Percentiles rank a stretch among this genome's conserved stretches.
Conservation (phyloP, 2,329 filamentous ascomycete genomes). For the Whalleya microplaca region DNA sequence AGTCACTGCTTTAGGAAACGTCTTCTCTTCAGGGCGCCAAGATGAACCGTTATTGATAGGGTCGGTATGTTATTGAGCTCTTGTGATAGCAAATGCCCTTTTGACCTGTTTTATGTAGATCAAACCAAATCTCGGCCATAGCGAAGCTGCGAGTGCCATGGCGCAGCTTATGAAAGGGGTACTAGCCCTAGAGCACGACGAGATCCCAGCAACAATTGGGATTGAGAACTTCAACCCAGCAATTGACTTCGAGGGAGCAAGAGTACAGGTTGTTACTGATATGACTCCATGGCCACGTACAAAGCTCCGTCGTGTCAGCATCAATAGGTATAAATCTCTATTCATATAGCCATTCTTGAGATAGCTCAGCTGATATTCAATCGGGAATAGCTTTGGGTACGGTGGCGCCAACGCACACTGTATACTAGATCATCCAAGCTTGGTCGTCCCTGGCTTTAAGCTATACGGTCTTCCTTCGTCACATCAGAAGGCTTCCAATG, state of each 20-base stretch:
- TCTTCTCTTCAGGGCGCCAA: not conserved
- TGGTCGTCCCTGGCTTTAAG: not conserved
- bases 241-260: slow-evolving; percentile 1
- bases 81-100: too few species aligned
- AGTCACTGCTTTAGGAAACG: slow-evolving; percentile 4
- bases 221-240: slow-evolving; percentile 8
- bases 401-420: slow-evolving; percentile 20
- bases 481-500: not conserved
- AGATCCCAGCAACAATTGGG: not conserved
- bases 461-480: not conserved
- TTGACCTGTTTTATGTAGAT: not conserved
- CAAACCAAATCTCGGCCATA: slow-evolving; percentile 2
- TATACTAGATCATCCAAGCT: slow-evolving; percentile 9
- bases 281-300: not conserved
- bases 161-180: not conserved
- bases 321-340: slow-evolving; percentile 1
- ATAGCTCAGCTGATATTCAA: not conserved
- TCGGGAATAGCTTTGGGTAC: slow-evolving; percentile 18
- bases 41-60: slow-evolving; percentile 5
- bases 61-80: not conserved
- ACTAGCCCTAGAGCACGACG: slow-evolving; percentile 1
- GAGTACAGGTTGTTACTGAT: slow-evolving; percentile 2
- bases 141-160: slow-evolving; percentile 4
- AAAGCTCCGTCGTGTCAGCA: not conserved
- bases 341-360: too few species aligned